Evolutionary conservation across 2,329 filamentous ascomycete genomes (phyloP).

Genomic region (Alternaria sp.): DNA sequence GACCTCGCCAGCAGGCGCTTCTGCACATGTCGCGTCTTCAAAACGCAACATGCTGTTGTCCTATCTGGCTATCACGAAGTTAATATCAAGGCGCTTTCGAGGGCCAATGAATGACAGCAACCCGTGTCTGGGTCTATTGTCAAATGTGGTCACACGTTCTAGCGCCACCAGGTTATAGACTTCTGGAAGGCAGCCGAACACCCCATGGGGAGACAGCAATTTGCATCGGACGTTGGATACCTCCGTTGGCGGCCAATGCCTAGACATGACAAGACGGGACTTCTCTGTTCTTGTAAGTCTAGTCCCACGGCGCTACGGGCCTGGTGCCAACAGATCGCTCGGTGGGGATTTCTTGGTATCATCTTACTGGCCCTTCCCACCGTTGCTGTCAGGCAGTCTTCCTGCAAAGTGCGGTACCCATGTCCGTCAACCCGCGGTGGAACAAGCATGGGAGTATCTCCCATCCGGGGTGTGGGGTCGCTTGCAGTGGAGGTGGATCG

Average conservation of each 20-base stretch:
- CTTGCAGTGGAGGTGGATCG: slow-evolving; percentile 3
- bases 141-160: slow-evolving; percentile 10
- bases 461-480: not conserved
- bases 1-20: not conserved
- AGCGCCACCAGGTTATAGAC: slow-evolving; percentile 13
- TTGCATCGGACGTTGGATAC: slow-evolving; percentile 18
- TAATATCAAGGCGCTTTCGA: not conserved
- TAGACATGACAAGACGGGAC: slow-evolving; percentile 4
- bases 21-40: not conserved
- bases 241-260: slow-evolving; percentile 13
- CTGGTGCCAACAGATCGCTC: slow-evolving; percentile 32
- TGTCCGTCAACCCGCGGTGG: slow-evolving; percentile 18
- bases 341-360: slow-evolving; percentile 13
- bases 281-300: slow-evolving; percentile 16
- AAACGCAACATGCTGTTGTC: not conserved
- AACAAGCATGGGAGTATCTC: not conserved
- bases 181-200: slow-evolving; percentile 18
- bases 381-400: slow-evolving; percentile 16
- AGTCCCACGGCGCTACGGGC: slow-evolving; percentile 28
- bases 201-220: slow-evolving; percentile 22
- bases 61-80: not conserved
- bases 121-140: slow-evolving; percentile 2
- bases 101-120: slow-evolving; percentile 1
- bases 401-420: slow-evolving; percentile 22
- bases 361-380: slow-evolving; percentile 22